Base-by-base conservation (phyloP, 2,329 filamentous ascomycete species). In the Xylaria polymorpha region DNA sequence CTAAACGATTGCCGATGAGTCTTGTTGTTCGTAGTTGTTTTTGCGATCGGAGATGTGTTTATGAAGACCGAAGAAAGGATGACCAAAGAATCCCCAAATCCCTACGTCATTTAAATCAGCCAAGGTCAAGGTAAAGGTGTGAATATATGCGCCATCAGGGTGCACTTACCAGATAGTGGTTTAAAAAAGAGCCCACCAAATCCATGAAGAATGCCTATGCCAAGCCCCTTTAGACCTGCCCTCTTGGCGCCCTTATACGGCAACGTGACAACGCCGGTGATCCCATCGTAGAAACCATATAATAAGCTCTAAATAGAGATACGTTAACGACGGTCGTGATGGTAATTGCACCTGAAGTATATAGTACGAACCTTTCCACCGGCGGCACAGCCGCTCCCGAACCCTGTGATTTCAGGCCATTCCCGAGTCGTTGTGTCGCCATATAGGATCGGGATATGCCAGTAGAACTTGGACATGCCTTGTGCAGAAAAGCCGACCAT, bases 391-490 rank as follows among this genome's bases (percentile, higher is more conserved):
- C 65, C 65, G 60, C 59, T 63, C 44, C 18, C 53, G 25, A 67
- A 64, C 10, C 59, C 60, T 7, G 60, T 67, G 29, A 67, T 67
- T 22, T 67, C 59, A 20, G 65, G 65, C 65, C 65, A 67, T 46
- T 62, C 59, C n/a, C 65, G 65, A 8, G 51, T 14, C 4, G 65
- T 59, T 64, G 58, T 67, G 51, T 67, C 65, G 32, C 65, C 65
- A 14, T 67, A 67, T 41, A 67, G 51, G n/a, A 64, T 44, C 18
- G 65, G 65, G 22, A 67, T 67, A 25, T 67, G 51, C 65, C 65
- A 67, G n/a, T 64, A 67, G 37, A 67, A 62, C 22, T 67, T 63
- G 7, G 65, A 59, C 65, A 67, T 67, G 37, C 65, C 55, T 25
- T 67, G 65, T 14, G 64, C 64, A 6, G 64, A 66, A 18, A 67